A percentile compares a stretch with the other conserved stretches of the same genome.
Conservation (phyloP, 805 yeast species). For the Zygosaccharomyces siamensis region DNA sequence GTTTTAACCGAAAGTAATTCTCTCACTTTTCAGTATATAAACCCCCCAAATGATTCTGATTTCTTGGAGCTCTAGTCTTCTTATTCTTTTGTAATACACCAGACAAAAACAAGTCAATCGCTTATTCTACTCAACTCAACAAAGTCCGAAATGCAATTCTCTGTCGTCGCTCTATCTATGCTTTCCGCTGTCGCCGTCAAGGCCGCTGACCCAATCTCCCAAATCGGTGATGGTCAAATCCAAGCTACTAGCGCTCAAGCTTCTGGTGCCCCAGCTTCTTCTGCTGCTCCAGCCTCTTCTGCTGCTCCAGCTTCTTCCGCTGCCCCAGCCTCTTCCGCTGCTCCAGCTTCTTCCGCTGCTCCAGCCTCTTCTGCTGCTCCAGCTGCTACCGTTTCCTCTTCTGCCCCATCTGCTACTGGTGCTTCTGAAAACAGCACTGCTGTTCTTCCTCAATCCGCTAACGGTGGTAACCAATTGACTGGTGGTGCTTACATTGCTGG, state of each 20-base stretch:
- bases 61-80: not conserved
- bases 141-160: conserved; percentile 14
- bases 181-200: conserved; percentile 14
- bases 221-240: conserved; percentile 16
- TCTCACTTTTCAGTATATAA: conserved; percentile 1
- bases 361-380: conserved; percentile 2
- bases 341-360: conserved; percentile 1
- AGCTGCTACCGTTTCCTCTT: conserved; percentile 1
- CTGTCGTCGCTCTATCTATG: conserved; percentile 16
- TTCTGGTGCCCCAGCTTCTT: not conserved
- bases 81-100: not conserved
- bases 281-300: conserved; percentile 5
- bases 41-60: not conserved
- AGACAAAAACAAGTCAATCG: conserved; percentile 11
- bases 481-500: conserved; percentile 24
- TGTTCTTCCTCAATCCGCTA: conserved; percentile 15
- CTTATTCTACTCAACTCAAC: conserved; percentile 4
- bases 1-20: not conserved
- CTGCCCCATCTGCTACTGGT: conserved; percentile 3
- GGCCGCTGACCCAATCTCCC: conserved; percentile 15
- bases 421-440: conserved; percentile 6
- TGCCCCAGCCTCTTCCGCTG: conserved; percentile 5
- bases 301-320: not conserved
- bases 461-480: conserved; percentile 22
- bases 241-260: conserved; percentile 12